Conservation (phyloP, 495 filamentous ascomycete species). For the Extremus antarcticus region DNA sequence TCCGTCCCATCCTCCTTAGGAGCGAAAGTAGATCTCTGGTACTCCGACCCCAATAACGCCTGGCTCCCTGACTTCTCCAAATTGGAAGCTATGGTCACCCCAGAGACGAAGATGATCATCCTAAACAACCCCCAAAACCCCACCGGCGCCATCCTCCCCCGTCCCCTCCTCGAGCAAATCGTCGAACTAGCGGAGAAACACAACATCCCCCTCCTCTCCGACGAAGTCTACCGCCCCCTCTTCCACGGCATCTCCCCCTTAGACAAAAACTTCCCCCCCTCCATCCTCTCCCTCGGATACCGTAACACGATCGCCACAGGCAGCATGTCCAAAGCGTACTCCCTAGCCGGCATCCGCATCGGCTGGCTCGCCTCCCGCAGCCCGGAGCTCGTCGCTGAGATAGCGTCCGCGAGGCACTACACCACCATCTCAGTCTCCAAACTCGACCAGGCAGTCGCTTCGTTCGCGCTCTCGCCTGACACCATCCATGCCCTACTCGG, state of each 20-base stretch:
- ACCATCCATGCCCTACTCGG: constrained; percentile 57
- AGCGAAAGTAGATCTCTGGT: constrained; percentile 74
- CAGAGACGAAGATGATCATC: constrained; percentile 66
- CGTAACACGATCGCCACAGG: constrained; percentile 60
- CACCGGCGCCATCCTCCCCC: constrained; percentile 62
- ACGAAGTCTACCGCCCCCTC: constrained; percentile 84
- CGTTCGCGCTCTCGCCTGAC: constrained; percentile 53
- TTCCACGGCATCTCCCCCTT: constrained; percentile 61
- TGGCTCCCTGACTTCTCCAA: constrained; percentile 61
- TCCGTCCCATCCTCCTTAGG: constrained; percentile 64
- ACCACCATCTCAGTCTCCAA: constrained; percentile 78
- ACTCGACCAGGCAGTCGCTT: constrained; percentile 70
- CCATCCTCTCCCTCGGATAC: constrained; percentile 62
- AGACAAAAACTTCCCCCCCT: constrained; percentile 51
- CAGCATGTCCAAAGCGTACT: constrained; percentile 79
- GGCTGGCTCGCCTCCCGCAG: constrained; percentile 74
- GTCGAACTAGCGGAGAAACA: constrained; percentile 51
- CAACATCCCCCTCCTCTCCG: constrained; percentile 58
- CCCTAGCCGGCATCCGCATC: constrained; percentile 68
- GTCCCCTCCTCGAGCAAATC: constrained; percentile 46
- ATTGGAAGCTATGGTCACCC: constrained; percentile 53
- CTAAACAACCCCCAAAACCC: constrained; percentile 84
- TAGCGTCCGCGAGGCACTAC: constrained; percentile 62
- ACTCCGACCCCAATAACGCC: constrained; percentile 49
- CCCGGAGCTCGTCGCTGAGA: constrained; percentile 49